Evolutionary conservation across 805 yeast species (phyloP).

Genomic region (Candida hungchunana): DNA sequence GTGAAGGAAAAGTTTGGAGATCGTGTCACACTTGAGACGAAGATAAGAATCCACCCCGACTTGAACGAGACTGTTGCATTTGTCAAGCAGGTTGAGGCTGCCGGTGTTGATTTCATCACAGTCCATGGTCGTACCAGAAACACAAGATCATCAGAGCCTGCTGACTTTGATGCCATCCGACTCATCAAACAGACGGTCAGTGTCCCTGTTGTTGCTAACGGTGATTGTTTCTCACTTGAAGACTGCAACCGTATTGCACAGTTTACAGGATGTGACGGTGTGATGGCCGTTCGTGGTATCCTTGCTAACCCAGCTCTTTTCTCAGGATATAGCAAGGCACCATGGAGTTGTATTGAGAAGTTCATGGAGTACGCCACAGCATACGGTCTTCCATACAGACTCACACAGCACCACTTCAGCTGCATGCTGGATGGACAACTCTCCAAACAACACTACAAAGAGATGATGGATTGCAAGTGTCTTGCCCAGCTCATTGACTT

Average conservation of each 20-base stretch:
- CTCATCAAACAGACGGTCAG: constrained; percentile 43
- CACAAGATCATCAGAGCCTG: constrained; percentile 83
- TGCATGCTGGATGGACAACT: constrained; percentile 72
- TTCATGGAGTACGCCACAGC: constrained; percentile 76
- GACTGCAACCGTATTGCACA: constrained; percentile 64
- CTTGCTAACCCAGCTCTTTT: constrained; percentile 85
- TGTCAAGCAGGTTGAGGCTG: constrained; percentile 68
- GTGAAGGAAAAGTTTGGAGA: constrained; percentile 75
- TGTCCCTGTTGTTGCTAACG: constrained; percentile 93
- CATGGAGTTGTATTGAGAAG: constrained; percentile 87
- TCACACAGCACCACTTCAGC: constrained; percentile 81
- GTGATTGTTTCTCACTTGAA: constrained; percentile 74
- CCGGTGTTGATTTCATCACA: constrained; percentile 92
- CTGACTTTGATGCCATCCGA: constrained; percentile 76
- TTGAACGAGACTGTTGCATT: constrained; percentile 66
- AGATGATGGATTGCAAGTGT: constrained; percentile 57
- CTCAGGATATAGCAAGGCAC: constrained; percentile 66
- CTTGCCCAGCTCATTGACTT: constrained; percentile 72
- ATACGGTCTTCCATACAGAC: constrained; percentile 80
- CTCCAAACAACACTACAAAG: constrained; percentile 44
- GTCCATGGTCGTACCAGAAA: constrained; percentile 89
- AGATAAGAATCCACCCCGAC: constrained; percentile 83
- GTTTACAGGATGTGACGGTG: constrained; percentile 79
- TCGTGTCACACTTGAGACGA: constrained; percentile 77
- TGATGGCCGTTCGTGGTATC: constrained; percentile 93